Percentiles rank a stretch among this genome's conserved stretches.
These are phyloP conservation scores for Peronospora tabacina DNA, from an alignment of 352 stramenopile genomes.

Conservation along the genomic window DNA sequence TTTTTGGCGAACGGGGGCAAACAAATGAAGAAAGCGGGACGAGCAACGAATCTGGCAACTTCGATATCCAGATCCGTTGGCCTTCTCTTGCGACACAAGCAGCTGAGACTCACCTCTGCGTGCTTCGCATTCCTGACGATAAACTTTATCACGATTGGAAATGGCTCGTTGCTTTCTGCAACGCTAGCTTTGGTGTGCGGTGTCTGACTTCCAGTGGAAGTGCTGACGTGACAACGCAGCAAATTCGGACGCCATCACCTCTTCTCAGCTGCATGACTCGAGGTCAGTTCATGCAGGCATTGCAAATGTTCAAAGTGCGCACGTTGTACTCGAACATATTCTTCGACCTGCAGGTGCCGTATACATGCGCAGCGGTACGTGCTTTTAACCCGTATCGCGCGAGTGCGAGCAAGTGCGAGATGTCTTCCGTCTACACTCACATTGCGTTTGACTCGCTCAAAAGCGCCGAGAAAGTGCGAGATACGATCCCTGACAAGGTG, in stretches of 20 bases:
- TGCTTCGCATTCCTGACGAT: conserved; percentile 44
- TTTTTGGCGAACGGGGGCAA: conserved; percentile 17
- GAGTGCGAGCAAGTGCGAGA: conserved; percentile 32
- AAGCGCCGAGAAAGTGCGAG: conserved; percentile 43
- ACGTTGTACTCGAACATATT: conserved; percentile 76
- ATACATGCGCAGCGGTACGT: conserved; percentile 60
- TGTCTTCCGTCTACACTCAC: conserved; percentile 65
- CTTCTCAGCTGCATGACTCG: conserved; percentile 58
- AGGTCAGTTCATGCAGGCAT: conserved; percentile 68
- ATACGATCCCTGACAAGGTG: conserved; percentile 45
- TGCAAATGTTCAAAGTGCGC: conserved; percentile 57
- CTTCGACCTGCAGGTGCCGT: conserved; percentile 76
- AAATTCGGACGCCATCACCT: conserved; percentile 10
- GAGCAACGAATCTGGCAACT: conserved; percentile 16
- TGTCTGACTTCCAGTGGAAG: conserved; percentile 26
- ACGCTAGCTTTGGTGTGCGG: conserved; percentile 38
- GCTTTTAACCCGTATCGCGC: conserved; percentile 76
- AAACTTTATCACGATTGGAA: conserved; percentile 50
- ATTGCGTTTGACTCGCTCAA: conserved; percentile 52
- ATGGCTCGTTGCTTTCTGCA: conserved; percentile 58
- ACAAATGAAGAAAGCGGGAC: conserved; percentile 11
- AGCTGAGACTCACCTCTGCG: conserved; percentile 12
- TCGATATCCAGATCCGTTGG: conserved; percentile 32
- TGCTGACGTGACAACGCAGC: background rate
- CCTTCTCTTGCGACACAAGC: background rate